Percentiles rank a stretch among this genome's conserved stretches.
Evolutionary conservation across 2,329 filamentous ascomycete species (phyloP).

Genomic region (Furcasterigmium sp.): DNA sequence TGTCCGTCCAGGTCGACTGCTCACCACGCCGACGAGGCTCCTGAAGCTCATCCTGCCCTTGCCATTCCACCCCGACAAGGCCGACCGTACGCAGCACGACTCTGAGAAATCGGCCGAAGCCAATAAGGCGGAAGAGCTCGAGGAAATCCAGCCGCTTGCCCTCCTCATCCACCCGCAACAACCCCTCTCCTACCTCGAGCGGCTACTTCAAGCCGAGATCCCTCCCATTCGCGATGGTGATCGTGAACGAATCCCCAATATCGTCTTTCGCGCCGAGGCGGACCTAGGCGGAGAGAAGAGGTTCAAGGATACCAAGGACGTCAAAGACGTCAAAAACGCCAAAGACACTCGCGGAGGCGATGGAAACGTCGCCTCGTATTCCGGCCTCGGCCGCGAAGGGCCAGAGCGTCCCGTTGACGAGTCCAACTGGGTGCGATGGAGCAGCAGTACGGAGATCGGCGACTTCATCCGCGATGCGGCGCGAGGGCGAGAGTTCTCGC

Average conservation of each 20-base stretch:
- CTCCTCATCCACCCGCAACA: conserved; percentile 86
- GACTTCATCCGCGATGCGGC: conserved; percentile 92
- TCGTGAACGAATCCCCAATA: conserved; percentile 63
- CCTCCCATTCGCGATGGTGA: conserved; percentile 62
- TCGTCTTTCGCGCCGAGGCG: conserved; percentile 77
- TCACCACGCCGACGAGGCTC: conserved; percentile 75
- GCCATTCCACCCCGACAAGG: conserved; percentile 24
- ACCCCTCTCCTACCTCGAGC: conserved; percentile 83
- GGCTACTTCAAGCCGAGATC: conserved; percentile 82
- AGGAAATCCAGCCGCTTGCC: conserved; percentile 71
- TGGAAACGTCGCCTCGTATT: conserved; percentile 61
- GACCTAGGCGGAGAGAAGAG: conserved; percentile 34
- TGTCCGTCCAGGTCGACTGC: conserved; percentile 55
- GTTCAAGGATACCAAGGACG: conserved; percentile 12
- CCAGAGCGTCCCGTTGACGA: conserved; percentile 32
- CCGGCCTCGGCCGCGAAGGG: conserved; percentile 61
- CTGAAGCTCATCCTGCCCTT: conserved; percentile 78
- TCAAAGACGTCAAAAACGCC: too few relatives aligned
- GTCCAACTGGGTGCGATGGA: conserved; percentile 75
- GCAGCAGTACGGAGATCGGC: conserved; percentile 80
- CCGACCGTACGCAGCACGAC: neutral
- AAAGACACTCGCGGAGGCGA: conserved; percentile 14
- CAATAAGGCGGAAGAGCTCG: conserved; percentile 22
- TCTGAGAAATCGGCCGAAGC: neutral
- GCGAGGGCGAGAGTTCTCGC: conserved; percentile 75